Conservation (phyloP, 2,329 filamentous ascomycete species). For the Fusarium sp. region DNA sequence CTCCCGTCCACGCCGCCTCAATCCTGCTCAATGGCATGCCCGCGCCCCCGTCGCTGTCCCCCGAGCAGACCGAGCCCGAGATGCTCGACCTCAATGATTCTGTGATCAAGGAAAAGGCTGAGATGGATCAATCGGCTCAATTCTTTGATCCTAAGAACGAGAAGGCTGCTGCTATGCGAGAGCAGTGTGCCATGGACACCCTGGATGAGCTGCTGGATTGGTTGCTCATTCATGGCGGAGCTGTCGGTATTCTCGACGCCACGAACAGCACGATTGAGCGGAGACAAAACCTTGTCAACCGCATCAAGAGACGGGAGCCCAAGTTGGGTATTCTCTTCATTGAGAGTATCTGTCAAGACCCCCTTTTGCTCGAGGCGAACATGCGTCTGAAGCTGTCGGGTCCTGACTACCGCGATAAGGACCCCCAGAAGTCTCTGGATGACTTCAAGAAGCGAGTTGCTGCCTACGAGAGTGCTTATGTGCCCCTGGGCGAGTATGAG, state of each 20-base stretch:
- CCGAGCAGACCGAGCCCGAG: constrained; percentile 50
- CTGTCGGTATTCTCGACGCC: constrained; percentile 94
- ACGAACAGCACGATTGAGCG: constrained; percentile 95
- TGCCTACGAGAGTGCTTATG: constrained; percentile 93
- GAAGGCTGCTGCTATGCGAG: constrained; percentile 80
- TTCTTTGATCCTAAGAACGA: constrained; percentile 95
- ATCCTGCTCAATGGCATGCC: constrained; percentile 65
- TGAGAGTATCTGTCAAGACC: constrained; percentile 90
- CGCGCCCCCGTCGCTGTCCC: constrained; percentile 45
- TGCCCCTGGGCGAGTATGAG: constrained; percentile 88
- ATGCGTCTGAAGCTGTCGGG: constrained; percentile 97
- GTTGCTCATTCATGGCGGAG: constrained; percentile 79
- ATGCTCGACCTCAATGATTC: constrained; percentile 48
- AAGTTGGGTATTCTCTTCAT: constrained; percentile 92
- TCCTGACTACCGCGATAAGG: constrained; percentile 94
- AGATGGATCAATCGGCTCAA: constrained; percentile 84
- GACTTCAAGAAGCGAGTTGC: constrained; percentile 94
- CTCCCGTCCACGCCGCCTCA: constrained; percentile 61
- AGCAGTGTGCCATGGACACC: constrained; percentile 91
- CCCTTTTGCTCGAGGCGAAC: constrained; percentile 86
- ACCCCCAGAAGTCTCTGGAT: constrained; percentile 80
- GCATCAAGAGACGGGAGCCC: constrained; percentile 81
- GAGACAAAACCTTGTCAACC: constrained; percentile 81
- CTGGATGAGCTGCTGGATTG: constrained; percentile 92
- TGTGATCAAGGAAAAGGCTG: constrained; percentile 44